These are phyloP conservation scores for Daldinia grandis DNA, from an alignment of 495 filamentous ascomycete species.

Conservation along the genomic window DNA sequence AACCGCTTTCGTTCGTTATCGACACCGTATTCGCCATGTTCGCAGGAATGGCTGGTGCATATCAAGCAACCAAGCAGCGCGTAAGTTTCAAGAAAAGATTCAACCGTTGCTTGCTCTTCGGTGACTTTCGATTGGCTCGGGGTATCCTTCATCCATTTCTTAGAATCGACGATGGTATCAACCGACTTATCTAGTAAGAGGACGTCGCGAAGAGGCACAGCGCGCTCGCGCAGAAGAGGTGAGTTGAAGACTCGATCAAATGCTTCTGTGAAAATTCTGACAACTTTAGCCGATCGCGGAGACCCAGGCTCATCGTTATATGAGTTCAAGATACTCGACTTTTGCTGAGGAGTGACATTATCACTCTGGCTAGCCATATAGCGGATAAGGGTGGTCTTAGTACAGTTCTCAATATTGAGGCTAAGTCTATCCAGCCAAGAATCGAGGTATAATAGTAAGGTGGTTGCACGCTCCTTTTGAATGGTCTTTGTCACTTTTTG, in stretches of 20 bases:
- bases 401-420: constrained; percentile 49
- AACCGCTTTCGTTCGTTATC: constrained; percentile 57
- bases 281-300: constrained; percentile 46
- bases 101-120: constrained; percentile 43
- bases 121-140: constrained; percentile 45
- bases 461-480: constrained; percentile 54
- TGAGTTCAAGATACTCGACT: constrained; percentile 51
- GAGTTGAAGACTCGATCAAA: constrained; percentile 55
- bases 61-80: constrained; percentile 56
- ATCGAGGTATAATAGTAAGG: constrained; percentile 55
- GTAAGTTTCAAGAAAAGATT: constrained; percentile 54
- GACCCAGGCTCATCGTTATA: constrained; percentile 47
- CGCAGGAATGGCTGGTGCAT: constrained; percentile 59
- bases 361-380: constrained; percentile 54
- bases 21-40: constrained; percentile 59
- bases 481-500: constrained; percentile 52
- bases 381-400: constrained; percentile 54
- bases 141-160: constrained; percentile 55
- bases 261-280: constrained; percentile 53
- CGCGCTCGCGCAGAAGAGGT: constrained; percentile 34
- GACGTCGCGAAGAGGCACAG: constrained; percentile 53
- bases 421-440: constrained; percentile 53
- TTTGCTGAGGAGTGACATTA: constrained; percentile 57
- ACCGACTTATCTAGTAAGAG: constrained; percentile 55
- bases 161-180: constrained; percentile 55